phyloP scores from a whole-genome alignment of 164 flowering plant species.

The Dillenia suffruticosa region DNA sequence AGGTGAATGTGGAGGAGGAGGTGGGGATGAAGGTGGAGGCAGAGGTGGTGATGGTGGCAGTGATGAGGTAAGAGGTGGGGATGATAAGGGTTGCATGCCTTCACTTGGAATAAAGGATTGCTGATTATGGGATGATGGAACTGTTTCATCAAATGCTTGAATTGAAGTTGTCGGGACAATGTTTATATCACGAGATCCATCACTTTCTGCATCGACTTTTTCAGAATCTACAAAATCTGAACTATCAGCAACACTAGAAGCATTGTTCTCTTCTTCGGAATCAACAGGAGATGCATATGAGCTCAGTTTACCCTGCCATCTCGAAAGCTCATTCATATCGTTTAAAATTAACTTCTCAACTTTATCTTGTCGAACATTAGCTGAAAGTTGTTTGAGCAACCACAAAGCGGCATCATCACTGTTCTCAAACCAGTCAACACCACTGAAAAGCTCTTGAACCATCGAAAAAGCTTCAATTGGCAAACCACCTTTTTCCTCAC shows the following conservation, averaged over 20 bases:
- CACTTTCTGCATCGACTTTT: constrained; percentile 21
- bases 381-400: constrained; percentile 86
- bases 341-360: constrained; percentile 27
- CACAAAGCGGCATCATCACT: constrained; percentile 91
- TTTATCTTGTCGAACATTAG: constrained; percentile 37
- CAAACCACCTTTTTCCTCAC: constrained; percentile 93
- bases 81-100: constrained; percentile 12
- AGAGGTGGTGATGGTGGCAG: constrained; percentile 5
- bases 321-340: constrained; percentile 63
- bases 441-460: constrained; percentile 97
- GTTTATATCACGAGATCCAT: constrained; percentile 10
- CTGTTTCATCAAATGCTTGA: not conserved
- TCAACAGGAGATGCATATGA: constrained; percentile 59
- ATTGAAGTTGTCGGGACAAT: constrained; percentile 4
- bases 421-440: constrained; percentile 83
- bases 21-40: constrained; percentile 14
- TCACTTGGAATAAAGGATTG: constrained; percentile 8
- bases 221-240: constrained; percentile 41
- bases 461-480: constrained; percentile 97
- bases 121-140: constrained; percentile 10
- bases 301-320: constrained; percentile 50
- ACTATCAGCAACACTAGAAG: constrained; percentile 62
- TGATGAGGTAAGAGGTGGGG: not conserved
- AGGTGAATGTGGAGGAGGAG: constrained; percentile 19
- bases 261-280: constrained; percentile 79